Evolutionary conservation across 768 basidiomycete species (phyloP), one percentile per base, ranked within the genome.

Genomic region (Polyporus arcularius): DNA sequence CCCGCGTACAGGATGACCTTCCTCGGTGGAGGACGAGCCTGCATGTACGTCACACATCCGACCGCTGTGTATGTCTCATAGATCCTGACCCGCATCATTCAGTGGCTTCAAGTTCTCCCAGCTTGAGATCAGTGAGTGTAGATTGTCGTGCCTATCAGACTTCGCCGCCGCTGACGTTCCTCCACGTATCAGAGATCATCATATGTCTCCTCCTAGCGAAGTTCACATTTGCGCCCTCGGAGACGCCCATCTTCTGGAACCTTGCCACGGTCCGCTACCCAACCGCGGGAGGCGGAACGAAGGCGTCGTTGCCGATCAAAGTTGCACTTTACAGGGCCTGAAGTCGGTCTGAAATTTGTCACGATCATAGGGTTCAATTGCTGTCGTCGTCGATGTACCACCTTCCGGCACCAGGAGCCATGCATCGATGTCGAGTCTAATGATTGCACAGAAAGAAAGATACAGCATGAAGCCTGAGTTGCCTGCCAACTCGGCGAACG

Each of bases 41-140:
- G 80, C 74, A 79, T 82, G 79, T 79, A 51, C 53, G 78, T 73
- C 7, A 6, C 12, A 18, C 41, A 12, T 4, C 41, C 18, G 32
- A 9, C 14, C 1, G 15, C 28, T 16, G 35, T 14, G 16, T 14
- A 12, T 45, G 3, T 35, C 4, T 14, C n/a, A 16, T 5, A 15
- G 2, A 35, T 35, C 7, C 35, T 26, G 26, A 35, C 5, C 4
- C 9, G 57, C 47, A 48, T n/a, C 16, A 4, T 47, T 26, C 57
- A 80, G 80, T 32, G 82, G 81, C 0, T 82, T 82, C 73, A 82
- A 83, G 65, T 83, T 85, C 71, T 77, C 81, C 2, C 78, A 83
- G 61, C 71, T 84, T 7, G 82, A 83, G 66, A 81, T 82, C 73
- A 82, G 82, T 83, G 65, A 26, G 78, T 46, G 16, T 18, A n/a